These are phyloP conservation scores for Apophysomyces sp. DNA, from an alignment of 371 early-diverging fungal genomes.

Conservation along the genomic window DNA sequence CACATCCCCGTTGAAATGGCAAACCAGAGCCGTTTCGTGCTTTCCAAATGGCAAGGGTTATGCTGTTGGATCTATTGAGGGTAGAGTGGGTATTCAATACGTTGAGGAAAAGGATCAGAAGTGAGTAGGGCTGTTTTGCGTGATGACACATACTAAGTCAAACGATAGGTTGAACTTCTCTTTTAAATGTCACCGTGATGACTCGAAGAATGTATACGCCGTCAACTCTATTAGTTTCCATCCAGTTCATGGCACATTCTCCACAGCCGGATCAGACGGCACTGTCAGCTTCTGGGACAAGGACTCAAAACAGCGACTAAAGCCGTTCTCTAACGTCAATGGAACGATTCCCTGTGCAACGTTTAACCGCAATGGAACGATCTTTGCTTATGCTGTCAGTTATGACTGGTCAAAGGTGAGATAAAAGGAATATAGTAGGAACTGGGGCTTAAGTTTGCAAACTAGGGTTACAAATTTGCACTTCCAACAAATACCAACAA, in stretches of 20 bases:
- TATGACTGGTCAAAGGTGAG: slow-evolving; percentile 97
- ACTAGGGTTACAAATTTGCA: slow-evolving; percentile 57
- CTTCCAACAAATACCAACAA: slow-evolving; percentile 50
- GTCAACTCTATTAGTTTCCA: slow-evolving; percentile 87
- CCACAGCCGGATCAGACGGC: slow-evolving; percentile 93
- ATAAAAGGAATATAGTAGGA: background rate
- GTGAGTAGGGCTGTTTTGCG: background rate
- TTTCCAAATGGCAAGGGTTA: slow-evolving; percentile 82
- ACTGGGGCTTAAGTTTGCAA: background rate
- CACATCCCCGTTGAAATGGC: slow-evolving; percentile 70
- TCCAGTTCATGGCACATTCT: slow-evolving; percentile 86
- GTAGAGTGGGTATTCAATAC: slow-evolving; percentile 89
- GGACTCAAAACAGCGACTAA: slow-evolving; percentile 82
- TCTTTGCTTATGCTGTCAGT: slow-evolving; percentile 91
- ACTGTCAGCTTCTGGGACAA: slow-evolving; percentile 91
- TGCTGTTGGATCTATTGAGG: slow-evolving; percentile 90
- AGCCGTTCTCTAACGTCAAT: slow-evolving; percentile 54
- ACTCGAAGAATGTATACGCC: slow-evolving; percentile 68
- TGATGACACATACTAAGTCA: background rate
- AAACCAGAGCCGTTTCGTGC: slow-evolving; percentile 78
- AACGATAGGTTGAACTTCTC: slow-evolving; percentile 69
- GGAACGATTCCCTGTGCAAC: slow-evolving; percentile 76
- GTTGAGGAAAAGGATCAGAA: slow-evolving; percentile 73
- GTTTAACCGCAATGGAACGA: slow-evolving; percentile 83
- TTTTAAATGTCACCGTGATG: slow-evolving; percentile 93